These are phyloP conservation scores for Sporothrix luriei DNA, from an alignment of 2,329 filamentous ascomycete species.

Conservation along the genomic window DNA sequence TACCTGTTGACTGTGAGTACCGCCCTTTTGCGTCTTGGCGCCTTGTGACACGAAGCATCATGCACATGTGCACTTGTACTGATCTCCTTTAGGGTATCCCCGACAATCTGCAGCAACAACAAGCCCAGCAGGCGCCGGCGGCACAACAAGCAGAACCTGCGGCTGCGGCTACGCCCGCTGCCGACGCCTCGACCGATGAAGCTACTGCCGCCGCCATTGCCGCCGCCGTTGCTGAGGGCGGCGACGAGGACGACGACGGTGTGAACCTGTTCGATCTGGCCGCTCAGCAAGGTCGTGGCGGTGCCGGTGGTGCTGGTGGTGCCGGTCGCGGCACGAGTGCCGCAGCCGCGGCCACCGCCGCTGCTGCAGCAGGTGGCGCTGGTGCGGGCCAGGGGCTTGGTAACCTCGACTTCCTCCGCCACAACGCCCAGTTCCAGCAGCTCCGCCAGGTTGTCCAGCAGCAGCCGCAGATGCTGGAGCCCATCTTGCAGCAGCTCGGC, in stretches of 20 bases:
- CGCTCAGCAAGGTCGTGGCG: conserved; percentile 67
- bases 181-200: conserved; percentile 50
- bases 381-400: conserved; percentile 58
- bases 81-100: conserved; percentile 73
- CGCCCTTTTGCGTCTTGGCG: too few species aligned
- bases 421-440: conserved; percentile 97
- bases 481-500: conserved; percentile 93
- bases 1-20: conserved; percentile 82
- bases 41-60: background rate
- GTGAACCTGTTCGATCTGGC: conserved; percentile 94
- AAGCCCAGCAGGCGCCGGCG: conserved; percentile 38
- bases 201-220: conserved; percentile 49
- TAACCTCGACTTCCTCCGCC: conserved; percentile 89
- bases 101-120: conserved; percentile 68
- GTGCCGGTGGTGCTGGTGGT: conserved; percentile 48
- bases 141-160: conserved; percentile 24
- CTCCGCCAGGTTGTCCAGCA: conserved; percentile 96
- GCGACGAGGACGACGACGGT: conserved; percentile 63
- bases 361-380: conserved; percentile 54
- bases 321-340: conserved; percentile 49
- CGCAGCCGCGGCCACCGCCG: conserved; percentile 49
- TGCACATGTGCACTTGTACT: background rate
- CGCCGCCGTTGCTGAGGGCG: conserved; percentile 46
- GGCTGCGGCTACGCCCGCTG: conserved; percentile 42
- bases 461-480: conserved; percentile 97